phyloP scores from a whole-genome alignment of 192 early-diverging fungal genomes.

The Lobosporangium transversale region DNA sequence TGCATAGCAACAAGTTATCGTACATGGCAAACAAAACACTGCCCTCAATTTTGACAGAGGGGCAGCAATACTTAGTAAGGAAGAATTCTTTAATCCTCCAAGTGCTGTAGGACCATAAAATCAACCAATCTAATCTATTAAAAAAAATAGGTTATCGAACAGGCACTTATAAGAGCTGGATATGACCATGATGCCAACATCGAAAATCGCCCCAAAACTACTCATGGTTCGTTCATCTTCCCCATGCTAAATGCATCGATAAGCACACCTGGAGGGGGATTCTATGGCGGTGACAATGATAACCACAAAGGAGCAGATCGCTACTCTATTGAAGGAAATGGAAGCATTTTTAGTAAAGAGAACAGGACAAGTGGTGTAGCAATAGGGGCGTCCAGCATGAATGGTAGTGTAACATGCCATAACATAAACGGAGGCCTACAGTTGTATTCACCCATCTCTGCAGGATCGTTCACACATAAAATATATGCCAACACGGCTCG shows the following conservation, averaged over 20 bases:
- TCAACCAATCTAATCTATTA: neutral
- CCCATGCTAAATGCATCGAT: slow-evolving; percentile 4
- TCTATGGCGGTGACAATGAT: too few relatives aligned
- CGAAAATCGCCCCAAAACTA: slow-evolving; percentile 24
- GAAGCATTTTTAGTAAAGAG: neutral
- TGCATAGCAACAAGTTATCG: too few relatives aligned
- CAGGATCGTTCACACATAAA: neutral
- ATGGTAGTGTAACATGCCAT: slow-evolving; percentile 1
- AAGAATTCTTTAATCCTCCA: too few relatives aligned
- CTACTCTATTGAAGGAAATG: neutral
- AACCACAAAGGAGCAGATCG: neutral
- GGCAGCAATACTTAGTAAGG: slow-evolving; percentile 34
- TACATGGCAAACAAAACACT: slow-evolving; percentile 16
- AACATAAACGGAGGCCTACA: neutral
- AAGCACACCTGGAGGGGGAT: neutral
- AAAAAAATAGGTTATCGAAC: slow-evolving; percentile 27
- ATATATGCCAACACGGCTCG: slow-evolving; percentile 21
- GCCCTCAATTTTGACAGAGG: slow-evolving; percentile 4
- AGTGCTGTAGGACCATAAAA: neutral
- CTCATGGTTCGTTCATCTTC: slow-evolving; percentile 25
- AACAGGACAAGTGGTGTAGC: too few relatives aligned
- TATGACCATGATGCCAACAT: slow-evolving; percentile 38
- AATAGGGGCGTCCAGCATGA: slow-evolving; percentile 1
- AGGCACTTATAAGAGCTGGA: slow-evolving; percentile 27
- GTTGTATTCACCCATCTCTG: slow-evolving; percentile 12